These are phyloP conservation scores for Tympanopsis confertula DNA, from an alignment of 2,329 filamentous ascomycete species.

Conservation along the genomic window DNA sequence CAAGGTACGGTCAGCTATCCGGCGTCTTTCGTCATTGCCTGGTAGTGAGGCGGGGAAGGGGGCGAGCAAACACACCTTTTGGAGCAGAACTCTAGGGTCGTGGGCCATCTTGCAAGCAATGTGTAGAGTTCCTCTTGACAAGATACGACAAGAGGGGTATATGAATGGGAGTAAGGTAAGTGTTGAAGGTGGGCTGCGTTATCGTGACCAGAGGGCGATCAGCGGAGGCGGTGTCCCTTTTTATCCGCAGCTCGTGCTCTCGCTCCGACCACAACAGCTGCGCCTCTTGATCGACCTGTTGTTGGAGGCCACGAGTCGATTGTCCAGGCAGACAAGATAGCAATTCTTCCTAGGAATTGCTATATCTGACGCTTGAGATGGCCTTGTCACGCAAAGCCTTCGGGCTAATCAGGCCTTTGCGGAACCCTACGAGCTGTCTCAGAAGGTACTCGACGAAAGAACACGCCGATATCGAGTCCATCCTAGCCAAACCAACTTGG, in stretches of 20 bases:
- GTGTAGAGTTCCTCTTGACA: slow-evolving; percentile 1
- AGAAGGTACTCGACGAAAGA: background rate
- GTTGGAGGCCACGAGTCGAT: no score
- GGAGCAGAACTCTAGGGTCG: slow-evolving; percentile 67
- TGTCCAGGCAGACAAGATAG: no score
- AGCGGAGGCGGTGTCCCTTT: background rate
- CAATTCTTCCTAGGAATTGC: no score
- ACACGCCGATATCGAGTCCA: slow-evolving; percentile 17
- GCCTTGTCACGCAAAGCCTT: background rate
- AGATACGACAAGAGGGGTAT: background rate
- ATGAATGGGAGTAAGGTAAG: background rate
- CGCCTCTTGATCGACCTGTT: no score
- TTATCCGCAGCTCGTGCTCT: no score
- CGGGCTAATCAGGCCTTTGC: no score
- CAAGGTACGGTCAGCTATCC: background rate
- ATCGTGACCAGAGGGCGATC: no score
- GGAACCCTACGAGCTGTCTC: slow-evolving; percentile 1
- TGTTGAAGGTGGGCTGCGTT: background rate
- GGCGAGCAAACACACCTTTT: slow-evolving; percentile 46
- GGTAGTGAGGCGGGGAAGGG: slow-evolving; percentile 9
- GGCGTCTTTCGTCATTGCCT: slow-evolving; percentile 4
- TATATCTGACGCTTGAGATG: no score
- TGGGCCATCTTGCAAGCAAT: slow-evolving; percentile 46
- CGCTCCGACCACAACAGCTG: no score
- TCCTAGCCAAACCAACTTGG: slow-evolving; percentile 68